A percentile compares a stretch with the other conserved stretches of the same genome.
These are phyloP conservation scores for Penicillium decumbens DNA, from an alignment of 2,329 filamentous ascomycete species.

Conservation along the genomic window DNA sequence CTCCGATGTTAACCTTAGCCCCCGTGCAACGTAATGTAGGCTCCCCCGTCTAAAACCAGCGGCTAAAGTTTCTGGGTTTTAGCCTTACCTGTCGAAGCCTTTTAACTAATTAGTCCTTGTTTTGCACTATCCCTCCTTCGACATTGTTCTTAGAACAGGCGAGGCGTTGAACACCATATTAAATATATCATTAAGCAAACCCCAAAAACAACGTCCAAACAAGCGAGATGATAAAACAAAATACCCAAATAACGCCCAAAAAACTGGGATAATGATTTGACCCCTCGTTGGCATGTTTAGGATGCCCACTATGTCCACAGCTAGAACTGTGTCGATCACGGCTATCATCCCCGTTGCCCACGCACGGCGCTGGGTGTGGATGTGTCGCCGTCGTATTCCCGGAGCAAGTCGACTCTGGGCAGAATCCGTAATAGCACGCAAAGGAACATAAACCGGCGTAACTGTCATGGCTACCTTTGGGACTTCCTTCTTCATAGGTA, in stretches of 20 bases:
- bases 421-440: conserved; percentile 13
- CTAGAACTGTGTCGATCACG: not conserved
- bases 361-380: not conserved
- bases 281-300: not conserved
- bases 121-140: not conserved
- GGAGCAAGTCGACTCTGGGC: conserved; percentile 1
- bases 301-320: not conserved
- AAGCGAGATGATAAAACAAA: not conserved
- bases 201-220: not conserved
- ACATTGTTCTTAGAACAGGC: not conserved
- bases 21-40: no score
- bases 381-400: not conserved
- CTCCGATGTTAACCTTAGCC: no score
- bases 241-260: not conserved
- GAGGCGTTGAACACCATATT: not conserved
- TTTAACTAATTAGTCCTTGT: not conserved
- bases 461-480: conserved; percentile 5
- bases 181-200: not conserved
- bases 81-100: no score
- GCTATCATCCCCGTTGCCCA: not conserved
- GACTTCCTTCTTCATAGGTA: conserved; percentile 5
- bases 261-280: not conserved
- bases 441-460: conserved; percentile 12
- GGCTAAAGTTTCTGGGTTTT: no score
- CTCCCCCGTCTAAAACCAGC: no score